Evolutionary conservation across 495 filamentous ascomycete genomes (phyloP), one percentile per base, ranked within the genome.

Genomic region (Hyphodiscus hymeniophilus): DNA sequence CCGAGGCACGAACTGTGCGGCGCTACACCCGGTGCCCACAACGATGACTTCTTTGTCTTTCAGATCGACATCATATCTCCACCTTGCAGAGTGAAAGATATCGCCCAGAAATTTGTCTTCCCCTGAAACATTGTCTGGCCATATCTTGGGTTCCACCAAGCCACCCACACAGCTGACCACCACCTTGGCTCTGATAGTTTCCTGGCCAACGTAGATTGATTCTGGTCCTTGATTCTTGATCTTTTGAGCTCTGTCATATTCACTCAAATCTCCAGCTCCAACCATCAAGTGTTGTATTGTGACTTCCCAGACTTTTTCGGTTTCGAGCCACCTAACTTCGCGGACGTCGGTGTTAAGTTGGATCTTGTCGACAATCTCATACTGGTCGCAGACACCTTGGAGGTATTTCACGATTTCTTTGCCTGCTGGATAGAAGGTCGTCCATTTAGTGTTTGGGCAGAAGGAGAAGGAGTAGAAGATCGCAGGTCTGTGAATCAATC

Each of bases 111-210:
- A 77, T 1, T 41, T 60, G 8, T 64, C 63, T 13, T 55, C 61
- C 1, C 73, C 72, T 6, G 66, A 64, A 43, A 75, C 65, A 5
- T 60, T 49, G 15, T 52, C 47, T 28, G 50, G 54, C 56, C 56
- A 59, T 20, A 38, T n/a, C 18, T 70, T 69, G 3, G 75, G 75
- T 23, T 68, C 57, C 0, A 66, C 67, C 2, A 78, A 58, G 1
- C 67, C 65, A 0, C 81, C 81, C 5, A 77, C 76, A 17, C 69
- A 71, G 47, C 67, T 75, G 36, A 79, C 64, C 5, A 83, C 65
- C 17, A 83, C 64, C 60, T 80, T 82, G 15, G 71, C 72, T 38
- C 72, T 32, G 5, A 76, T 63, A 2, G 52, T 66, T 52, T 76
- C 72, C 22, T 64, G 62, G 24, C 59, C 59, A 7, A 74, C 58